These are phyloP conservation scores for Cyclocybe aegerita DNA, from an alignment of 768 basidiomycete genomes.

Conservation along the genomic window DNA sequence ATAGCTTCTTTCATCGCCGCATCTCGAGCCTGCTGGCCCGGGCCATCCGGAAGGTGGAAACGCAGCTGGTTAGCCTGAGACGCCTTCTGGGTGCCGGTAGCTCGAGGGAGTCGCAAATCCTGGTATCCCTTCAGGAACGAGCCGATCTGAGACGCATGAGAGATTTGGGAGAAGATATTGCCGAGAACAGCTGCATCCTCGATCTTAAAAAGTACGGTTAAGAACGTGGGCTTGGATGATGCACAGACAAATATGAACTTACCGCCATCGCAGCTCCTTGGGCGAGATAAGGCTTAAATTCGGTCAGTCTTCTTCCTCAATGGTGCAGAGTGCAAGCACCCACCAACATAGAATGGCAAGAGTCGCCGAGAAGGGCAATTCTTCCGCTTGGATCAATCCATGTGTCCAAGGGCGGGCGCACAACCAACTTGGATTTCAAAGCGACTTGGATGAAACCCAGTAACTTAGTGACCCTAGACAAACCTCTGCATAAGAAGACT, in stretches of 20 bases:
- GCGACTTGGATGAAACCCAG: constrained; percentile 44
- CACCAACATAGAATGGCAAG: constrained; percentile 60
- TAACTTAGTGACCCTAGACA: constrained; percentile 38
- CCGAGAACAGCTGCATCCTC: constrained; percentile 54
- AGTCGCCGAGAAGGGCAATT: constrained; percentile 50
- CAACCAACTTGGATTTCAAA: constrained; percentile 47
- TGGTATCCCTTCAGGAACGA: constrained; percentile 53
- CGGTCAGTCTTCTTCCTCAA: too few species aligned
- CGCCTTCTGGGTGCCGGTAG: constrained; percentile 46
- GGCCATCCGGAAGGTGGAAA: constrained; percentile 61
- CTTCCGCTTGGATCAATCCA: constrained; percentile 48
- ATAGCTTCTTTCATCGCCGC: constrained; percentile 48
- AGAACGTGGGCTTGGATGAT: too few species aligned
- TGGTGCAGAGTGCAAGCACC: constrained; percentile 10
- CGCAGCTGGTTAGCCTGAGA: constrained; percentile 51
- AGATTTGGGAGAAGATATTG: constrained; percentile 49
- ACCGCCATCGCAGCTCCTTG: constrained; percentile 59
- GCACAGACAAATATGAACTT: constrained; percentile 4
- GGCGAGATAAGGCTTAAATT: constrained; percentile 46
- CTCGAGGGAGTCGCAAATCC: constrained; percentile 47
- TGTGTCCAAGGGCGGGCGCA: constrained; percentile 43
- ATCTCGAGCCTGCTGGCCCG: constrained; percentile 53
- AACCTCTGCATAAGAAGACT: not conserved
- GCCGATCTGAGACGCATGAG: constrained; percentile 39
- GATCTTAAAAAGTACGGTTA: constrained; percentile 25